Base-by-base conservation (phyloP, 441 rosid genomes). In the Theobroma grandiflorum region DNA sequence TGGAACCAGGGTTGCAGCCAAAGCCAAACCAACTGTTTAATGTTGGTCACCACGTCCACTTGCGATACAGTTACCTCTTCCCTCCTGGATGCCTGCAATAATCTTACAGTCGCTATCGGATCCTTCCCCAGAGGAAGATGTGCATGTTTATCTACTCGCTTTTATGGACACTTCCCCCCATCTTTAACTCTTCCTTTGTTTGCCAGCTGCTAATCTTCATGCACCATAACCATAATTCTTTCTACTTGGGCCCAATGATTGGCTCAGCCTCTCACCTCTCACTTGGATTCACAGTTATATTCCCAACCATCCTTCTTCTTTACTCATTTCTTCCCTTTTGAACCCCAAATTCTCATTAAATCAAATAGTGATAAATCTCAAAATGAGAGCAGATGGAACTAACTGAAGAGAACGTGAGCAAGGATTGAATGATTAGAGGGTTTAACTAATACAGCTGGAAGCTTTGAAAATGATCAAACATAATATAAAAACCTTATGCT, bases 41-140 rank as follows among this genome's bases (percentile, higher is more conserved):
- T n/a, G n/a, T n/a, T n/a, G n/a, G n/a, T n/a, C n/a, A n/a, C n/a
- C n/a, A n/a, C n/a, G n/a, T n/a, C 4, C 43, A 64, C 68, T 61
- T 9, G 37, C 31, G 33, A 14, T 14, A 8, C 65, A 61, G n/a
- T 33, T 37, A 10, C 12, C 16, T 5, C 8, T 52, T 16, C 2
- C 42, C 33, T 20, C 26, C 11, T 58, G 12, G 31, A 26, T 26
- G 31, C 31, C 52, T 58, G 55, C 37, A 40, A 35, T 20, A 5
- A 8, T 8, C 37, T 47, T 31, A 8, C 37, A 6, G 76, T 80
- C 80, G 3, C 80, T 65, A 40, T 69, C 83, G 61, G 57, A 33
- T 11, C 37, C 33, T 52, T n/a, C n/a, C 8, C 70, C 33, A 3
- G 8, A 0, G 5, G 53, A 33, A 33, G 47, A 1, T 42, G 45